A percentile compares a stretch with the other conserved stretches of the same genome.
Conservation (phyloP, 2,329 filamentous ascomycete species). For the Sordariomycetes sp. region DNA sequence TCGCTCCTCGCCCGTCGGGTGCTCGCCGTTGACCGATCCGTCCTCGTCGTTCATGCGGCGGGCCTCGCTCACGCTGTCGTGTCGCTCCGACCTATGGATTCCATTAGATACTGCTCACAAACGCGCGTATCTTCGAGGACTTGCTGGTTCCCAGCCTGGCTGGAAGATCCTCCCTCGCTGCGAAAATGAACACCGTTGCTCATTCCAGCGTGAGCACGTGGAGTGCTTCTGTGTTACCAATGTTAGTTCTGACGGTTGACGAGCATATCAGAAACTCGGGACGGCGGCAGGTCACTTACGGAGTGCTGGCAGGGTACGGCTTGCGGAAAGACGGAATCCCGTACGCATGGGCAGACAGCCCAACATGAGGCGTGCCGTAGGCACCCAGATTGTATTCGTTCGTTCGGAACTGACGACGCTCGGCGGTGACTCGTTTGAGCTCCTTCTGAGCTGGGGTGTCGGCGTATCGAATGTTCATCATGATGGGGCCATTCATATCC, state of each 20-base stretch:
- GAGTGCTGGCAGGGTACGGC: slow-evolving; percentile 21
- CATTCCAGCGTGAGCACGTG: slow-evolving; percentile 1
- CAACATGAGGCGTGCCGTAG: slow-evolving; percentile 49
- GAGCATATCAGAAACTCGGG: slow-evolving; percentile 12
- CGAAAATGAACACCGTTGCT: not conserved
- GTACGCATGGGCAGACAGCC: slow-evolving; percentile 23
- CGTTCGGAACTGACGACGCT: slow-evolving; percentile 88
- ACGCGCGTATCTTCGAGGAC: not conserved
- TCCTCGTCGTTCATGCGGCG: not conserved
- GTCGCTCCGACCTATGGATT: slow-evolving; percentile 17
- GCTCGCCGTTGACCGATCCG: not conserved
- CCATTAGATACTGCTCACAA: not conserved
- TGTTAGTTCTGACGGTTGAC: slow-evolving; percentile 10
- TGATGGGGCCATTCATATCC: slow-evolving; percentile 46
- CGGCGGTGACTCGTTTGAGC: slow-evolving; percentile 89
- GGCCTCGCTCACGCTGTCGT: not conserved
- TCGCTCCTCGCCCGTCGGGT: not conserved
- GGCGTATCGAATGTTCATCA: slow-evolving; percentile 89
- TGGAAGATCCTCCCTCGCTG: slow-evolving; percentile 1
- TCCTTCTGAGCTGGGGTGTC: slow-evolving; percentile 96
- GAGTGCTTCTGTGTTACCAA: not conserved
- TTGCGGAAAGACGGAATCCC: slow-evolving; percentile 12
- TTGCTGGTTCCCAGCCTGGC: not conserved
- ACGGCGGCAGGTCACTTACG: slow-evolving; percentile 20
- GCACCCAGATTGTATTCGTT: slow-evolving; percentile 82